Evolutionary conservation across 768 basidiomycete genomes (phyloP), one percentile per base, ranked within the genome.

Genomic region (Gymnopilus dilepis): DNA sequence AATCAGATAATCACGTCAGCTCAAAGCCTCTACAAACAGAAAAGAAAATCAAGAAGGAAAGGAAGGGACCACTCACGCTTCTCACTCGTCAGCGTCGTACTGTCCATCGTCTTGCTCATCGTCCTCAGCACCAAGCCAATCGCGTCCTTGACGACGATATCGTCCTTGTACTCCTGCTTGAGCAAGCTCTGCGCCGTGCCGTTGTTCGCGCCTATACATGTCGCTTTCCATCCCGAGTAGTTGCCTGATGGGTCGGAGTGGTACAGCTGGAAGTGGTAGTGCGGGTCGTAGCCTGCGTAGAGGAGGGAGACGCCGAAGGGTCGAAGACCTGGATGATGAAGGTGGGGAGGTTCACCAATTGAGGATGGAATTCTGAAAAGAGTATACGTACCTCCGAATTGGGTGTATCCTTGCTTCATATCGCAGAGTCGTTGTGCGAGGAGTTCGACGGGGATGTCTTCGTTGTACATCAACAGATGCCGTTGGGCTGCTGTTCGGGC

Each of bases 61-160:
- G n/a, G n/a, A n/a, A n/a, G 26, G 24, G 48, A 61, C 5, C 5
- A 76, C 95, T 71, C 68, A 97, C 97, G 80, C 76, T 98, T 99
- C 79, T 99, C 97, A 71, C 94, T 96, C 31, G 94, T 92, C 64
- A 99, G 75, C 45, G 94, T 98, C 30, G 97, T 98, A 64, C 94
- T 95, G 72, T 99, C 97, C 97, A 99, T 98, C 57, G 97, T 98
- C 85, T 98, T 99, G 82, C 95, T 96, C 95, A 99, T 96, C 56
- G 94, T 91, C 77, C 88, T 90, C 66, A 99, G 82, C 45, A 92
- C 94, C 21, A 99, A 82, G n/a, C 86, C 89, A 67, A 97, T 90
- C 21, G 95, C 96, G 48, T 97, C 95, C 72, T 96, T 92, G 40
- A 99, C 84, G 12, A 83, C 80, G 58, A 99, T 90, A 59, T 94